These are phyloP conservation scores for Lagenidium giganteum DNA, from an alignment of 352 stramenopile species.

Conservation along the genomic window DNA sequence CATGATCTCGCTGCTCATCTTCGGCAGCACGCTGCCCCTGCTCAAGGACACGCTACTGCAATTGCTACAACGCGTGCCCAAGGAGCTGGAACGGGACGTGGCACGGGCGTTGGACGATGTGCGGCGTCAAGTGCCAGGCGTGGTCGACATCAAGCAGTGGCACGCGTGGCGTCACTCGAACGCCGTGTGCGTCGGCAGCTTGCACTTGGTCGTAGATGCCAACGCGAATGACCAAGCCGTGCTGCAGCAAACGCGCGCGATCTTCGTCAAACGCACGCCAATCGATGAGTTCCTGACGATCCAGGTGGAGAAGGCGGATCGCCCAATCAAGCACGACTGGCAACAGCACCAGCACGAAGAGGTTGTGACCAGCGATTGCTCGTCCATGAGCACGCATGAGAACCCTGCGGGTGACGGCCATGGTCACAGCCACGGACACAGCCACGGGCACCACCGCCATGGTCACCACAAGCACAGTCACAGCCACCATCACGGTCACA, in stretches of 20 bases:
- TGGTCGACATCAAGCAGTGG: slow-evolving; percentile 52
- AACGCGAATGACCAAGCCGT: slow-evolving; percentile 49
- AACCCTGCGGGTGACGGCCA: slow-evolving; percentile 52
- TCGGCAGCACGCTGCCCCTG: slow-evolving; percentile 76
- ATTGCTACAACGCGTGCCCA: slow-evolving; percentile 61
- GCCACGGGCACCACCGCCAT: slow-evolving; percentile 3
- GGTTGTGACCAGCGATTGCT: slow-evolving; percentile 8
- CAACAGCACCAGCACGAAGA: slow-evolving; percentile 3
- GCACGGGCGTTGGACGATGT: slow-evolving; percentile 44
- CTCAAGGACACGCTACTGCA: slow-evolving; percentile 70
- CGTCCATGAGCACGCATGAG: slow-evolving; percentile 54
- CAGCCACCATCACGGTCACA: too few relatives aligned
- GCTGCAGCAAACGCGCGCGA: slow-evolving; percentile 35
- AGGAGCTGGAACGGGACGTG: slow-evolving; percentile 42
- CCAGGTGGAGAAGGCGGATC: slow-evolving; percentile 48
- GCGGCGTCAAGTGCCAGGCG: slow-evolving; percentile 27
- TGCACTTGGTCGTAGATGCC: slow-evolving; percentile 50
- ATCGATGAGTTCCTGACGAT: slow-evolving; percentile 59
- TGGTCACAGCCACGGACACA: slow-evolving; percentile 7
- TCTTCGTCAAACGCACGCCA: slow-evolving; percentile 32
- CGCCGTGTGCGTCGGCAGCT: slow-evolving; percentile 45
- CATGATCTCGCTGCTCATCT: slow-evolving; percentile 82
- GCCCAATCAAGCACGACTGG: slow-evolving; percentile 13
- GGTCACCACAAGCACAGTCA: too few relatives aligned
- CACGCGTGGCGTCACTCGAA: slow-evolving; percentile 75